Conservation (phyloP, 2,329 filamentous ascomycete genomes). For the Cyphellophora europaea region DNA sequence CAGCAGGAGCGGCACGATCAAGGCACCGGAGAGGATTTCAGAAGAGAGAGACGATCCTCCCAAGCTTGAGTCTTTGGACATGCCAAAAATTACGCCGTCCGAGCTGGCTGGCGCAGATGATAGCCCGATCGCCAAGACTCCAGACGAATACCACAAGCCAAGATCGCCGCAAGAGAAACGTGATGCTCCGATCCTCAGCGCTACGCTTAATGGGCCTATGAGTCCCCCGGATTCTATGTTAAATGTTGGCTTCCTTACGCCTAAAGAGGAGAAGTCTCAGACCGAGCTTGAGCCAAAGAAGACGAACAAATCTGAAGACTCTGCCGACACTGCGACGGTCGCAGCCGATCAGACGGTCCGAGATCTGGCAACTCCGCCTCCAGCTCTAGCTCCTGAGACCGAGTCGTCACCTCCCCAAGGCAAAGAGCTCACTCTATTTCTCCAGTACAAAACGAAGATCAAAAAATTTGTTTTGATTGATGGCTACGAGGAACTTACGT, state of each 20-base stretch:
- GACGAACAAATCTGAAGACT: too few relatives aligned
- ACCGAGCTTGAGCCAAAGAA: background rate
- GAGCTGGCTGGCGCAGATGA: slow-evolving; percentile 26
- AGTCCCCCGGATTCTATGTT: slow-evolving; percentile 26
- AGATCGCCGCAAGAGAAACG: slow-evolving; percentile 21
- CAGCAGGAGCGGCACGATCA: slow-evolving; percentile 38
- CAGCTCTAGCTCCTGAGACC: slow-evolving; percentile 45
- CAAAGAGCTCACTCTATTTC: slow-evolving; percentile 84
- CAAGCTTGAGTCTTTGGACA: slow-evolving; percentile 7
- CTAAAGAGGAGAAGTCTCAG: slow-evolving; percentile 5
- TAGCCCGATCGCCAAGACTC: slow-evolving; percentile 46
- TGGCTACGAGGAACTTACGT: slow-evolving; percentile 72
- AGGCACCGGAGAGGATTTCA: slow-evolving; percentile 43
- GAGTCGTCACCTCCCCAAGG: slow-evolving; percentile 63
- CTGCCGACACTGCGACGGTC: background rate
- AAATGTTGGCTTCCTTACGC: slow-evolving; percentile 9
- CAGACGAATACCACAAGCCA: slow-evolving; percentile 54
- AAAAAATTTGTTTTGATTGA: slow-evolving; percentile 19
- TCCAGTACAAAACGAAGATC: slow-evolving; percentile 19
- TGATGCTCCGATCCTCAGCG: slow-evolving; percentile 37
- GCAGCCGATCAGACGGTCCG: slow-evolving; percentile 1
- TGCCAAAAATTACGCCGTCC: slow-evolving; percentile 26
- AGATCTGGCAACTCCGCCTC: slow-evolving; percentile 24
- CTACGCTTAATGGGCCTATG: slow-evolving; percentile 51
- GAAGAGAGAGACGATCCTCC: slow-evolving; percentile 40